Evolutionary conservation across 768 basidiomycete species (phyloP).

Genomic region (Sporobolomyces roseus): DNA sequence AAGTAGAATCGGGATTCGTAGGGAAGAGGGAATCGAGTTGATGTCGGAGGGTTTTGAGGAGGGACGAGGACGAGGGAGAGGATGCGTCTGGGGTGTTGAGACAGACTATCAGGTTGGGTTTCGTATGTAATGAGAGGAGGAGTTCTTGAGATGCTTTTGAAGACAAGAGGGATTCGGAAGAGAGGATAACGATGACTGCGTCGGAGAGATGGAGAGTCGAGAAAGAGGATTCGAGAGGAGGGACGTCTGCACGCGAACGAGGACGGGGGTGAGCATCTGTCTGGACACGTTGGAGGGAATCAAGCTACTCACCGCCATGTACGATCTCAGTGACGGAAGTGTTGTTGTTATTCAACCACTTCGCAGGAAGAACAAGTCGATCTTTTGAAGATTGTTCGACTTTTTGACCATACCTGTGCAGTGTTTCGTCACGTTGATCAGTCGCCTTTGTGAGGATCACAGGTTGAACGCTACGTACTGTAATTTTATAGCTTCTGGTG

Average conservation of each 20-base stretch:
- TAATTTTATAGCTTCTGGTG: slow-evolving; percentile 17
- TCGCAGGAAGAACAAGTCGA: slow-evolving; percentile 12
- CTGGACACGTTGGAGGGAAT: too few relatives aligned
- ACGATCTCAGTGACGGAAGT: slow-evolving; percentile 29
- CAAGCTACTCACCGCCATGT: slow-evolving; percentile 2
- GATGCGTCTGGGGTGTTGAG: slow-evolving; percentile 22
- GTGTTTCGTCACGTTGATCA: neutral
- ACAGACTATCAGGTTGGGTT: slow-evolving; percentile 34
- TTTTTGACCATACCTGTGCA: slow-evolving; percentile 7
- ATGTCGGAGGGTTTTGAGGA: slow-evolving; percentile 15
- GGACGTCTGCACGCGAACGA: neutral
- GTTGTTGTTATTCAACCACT: slow-evolving; percentile 27
- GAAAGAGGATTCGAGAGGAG: slow-evolving; percentile 32
- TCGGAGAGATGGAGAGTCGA: slow-evolving; percentile 32
- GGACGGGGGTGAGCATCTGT: too few relatives aligned
- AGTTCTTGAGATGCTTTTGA: neutral
- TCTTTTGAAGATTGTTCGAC: neutral
- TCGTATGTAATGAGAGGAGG: slow-evolving; percentile 16
- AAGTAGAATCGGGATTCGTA: too few relatives aligned
- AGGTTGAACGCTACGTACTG: slow-evolving; percentile 9
- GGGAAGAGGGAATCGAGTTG: slow-evolving; percentile 20
- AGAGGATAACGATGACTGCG: slow-evolving; percentile 35
- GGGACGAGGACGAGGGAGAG: neutral
- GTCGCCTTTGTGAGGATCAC: too few relatives aligned
- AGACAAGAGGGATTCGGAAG: slow-evolving; percentile 18